These are phyloP conservation scores for Pseudevernia furfuracea DNA, from an alignment of 495 filamentous ascomycete genomes.

Conservation along the genomic window DNA sequence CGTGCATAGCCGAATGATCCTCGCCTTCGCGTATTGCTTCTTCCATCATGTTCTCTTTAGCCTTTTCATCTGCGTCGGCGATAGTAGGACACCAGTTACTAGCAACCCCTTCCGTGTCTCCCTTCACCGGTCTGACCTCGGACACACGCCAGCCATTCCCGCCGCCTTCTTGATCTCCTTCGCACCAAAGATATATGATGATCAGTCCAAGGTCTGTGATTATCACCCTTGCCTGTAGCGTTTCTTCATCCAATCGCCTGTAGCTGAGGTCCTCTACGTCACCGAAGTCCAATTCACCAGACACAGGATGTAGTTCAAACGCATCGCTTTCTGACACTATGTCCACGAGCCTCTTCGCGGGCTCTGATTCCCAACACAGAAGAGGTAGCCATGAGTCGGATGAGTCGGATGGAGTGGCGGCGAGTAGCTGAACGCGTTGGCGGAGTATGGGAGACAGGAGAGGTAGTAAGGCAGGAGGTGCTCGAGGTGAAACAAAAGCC, in stretches of 20 bases:
- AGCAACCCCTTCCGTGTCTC: constrained; percentile 32
- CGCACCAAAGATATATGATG: constrained; percentile 59
- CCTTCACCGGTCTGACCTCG: constrained; percentile 60
- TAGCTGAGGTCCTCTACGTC: constrained; percentile 59
- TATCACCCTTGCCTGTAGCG: constrained; percentile 61
- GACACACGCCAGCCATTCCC: constrained; percentile 76
- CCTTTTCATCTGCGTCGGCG: constrained; percentile 43
- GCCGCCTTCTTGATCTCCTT: constrained; percentile 56
- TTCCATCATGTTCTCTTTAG: constrained; percentile 33
- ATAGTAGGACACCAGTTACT: constrained; percentile 46
- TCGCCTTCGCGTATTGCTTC: constrained; percentile 34
- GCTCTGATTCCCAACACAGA: constrained; percentile 72
- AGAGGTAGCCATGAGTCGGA: constrained; percentile 78
- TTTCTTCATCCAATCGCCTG: constrained; percentile 75
- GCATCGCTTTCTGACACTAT: constrained; percentile 55
- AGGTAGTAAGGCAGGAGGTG: constrained; percentile 69
- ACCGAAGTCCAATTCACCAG: constrained; percentile 77
- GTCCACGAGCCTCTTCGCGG: constrained; percentile 57
- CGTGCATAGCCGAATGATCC: constrained; percentile 15
- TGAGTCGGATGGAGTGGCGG: constrained; percentile 44
- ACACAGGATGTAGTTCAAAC: constrained; percentile 84
- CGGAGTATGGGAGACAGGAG: constrained; percentile 86
- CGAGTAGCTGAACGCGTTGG: constrained; percentile 75
- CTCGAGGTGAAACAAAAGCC: constrained; percentile 68
- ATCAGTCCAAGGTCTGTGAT: constrained; percentile 49